Evolutionary conservation across 2,329 filamentous ascomycete species (phyloP), one percentile per base, ranked within the genome.

Genomic region (Colletotrichum cereale): DNA sequence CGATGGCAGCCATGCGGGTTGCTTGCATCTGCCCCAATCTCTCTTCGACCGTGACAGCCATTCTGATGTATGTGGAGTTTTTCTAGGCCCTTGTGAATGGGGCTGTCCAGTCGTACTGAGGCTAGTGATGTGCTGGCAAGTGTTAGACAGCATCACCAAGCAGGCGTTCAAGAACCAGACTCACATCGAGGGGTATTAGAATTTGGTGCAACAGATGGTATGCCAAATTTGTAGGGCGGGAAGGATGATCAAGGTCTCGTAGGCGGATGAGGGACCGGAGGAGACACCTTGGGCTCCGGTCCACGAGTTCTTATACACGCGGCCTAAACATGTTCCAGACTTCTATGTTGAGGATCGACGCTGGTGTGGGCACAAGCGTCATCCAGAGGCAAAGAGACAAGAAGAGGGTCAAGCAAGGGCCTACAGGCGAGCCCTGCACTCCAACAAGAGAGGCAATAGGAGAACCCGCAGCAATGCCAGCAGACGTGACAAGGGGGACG

Each of bases 351-450:
- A 65, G 44, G n/a, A 66, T 40, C 6, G 42, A 26, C 36, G 29
- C 29, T 44, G 26, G 52, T 29, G 18, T 50, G 29, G 38, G 36
- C 26, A 34, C 21, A 65, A 31, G 31, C 50, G 34, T 63, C 62
- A 50, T 34, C 29, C 26, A 21, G 34, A 55, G 50, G 34, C 40
- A 58, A 48, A 52, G 67, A 62, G 52, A 58, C 36, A 72, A 72
- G 53, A 55, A 47, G 55, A 18, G 18, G 26, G 16, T 26, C 47
- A 40, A 58, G 29, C 42, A 66, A 57, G 55, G 67, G 21, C 34
- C 26, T 29, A 38, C 34, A 57, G 34, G 36, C 56, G 14, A 34
- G 24, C 64, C 29, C 56, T 66, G 64, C 56, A 44, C 21, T 40
- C 47, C 26, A 38, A 31, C 55, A 66, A 61, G 64, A 44, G 34